Base-by-base conservation (phyloP, 768 basidiomycete genomes). In the Auricularia sp. region DNA sequence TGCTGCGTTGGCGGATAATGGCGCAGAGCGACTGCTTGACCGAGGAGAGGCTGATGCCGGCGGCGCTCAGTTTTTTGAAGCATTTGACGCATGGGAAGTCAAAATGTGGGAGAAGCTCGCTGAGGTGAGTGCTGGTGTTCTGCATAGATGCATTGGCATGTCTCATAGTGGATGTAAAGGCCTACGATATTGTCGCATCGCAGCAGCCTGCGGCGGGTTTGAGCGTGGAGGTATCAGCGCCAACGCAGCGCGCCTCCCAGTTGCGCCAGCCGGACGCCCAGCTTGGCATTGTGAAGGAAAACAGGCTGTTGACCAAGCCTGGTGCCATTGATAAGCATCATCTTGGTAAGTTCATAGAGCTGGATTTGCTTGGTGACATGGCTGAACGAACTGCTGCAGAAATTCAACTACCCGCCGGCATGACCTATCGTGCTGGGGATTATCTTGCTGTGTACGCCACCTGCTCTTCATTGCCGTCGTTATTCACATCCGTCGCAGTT, bases 11-110 rank as follows among this genome's bases (percentile, higher is more conserved):
- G 71, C 69, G 39, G 71, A 70, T 58, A 69, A 66, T 13, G 81
- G 81, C 1, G 81, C 69, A 8, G 70, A 70, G 62, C 68, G 78
- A 16, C 70, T 83, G 18, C 58, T 77, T 5, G 67, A 71, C 4
- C 73, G 78, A 29, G 80, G 80, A 0, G 73, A 71, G 58, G 80
- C 79, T 1, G 79, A 83, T 67, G 80, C 79, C 4, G 75, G 75
- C n/a, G 68, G 72, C 21, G 73, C 75, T 0, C 74, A 77, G 37
- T 77, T 82, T 68, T 80, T 81, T 67, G 75, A 78, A 69, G 68
- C 68, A 14, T 82, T 81, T 64, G 81, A 82, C 56, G 73, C 74
- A 35, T 82, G 77, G 71, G 76, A 77, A 68, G 73, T 68, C 4
- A 68, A 70, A 51, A 67, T 82, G 1, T 82, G 80, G 80, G 67